Conservation (phyloP, 2,329 filamentous ascomycete species). For the Ophiocordyceps sinensis region DNA sequence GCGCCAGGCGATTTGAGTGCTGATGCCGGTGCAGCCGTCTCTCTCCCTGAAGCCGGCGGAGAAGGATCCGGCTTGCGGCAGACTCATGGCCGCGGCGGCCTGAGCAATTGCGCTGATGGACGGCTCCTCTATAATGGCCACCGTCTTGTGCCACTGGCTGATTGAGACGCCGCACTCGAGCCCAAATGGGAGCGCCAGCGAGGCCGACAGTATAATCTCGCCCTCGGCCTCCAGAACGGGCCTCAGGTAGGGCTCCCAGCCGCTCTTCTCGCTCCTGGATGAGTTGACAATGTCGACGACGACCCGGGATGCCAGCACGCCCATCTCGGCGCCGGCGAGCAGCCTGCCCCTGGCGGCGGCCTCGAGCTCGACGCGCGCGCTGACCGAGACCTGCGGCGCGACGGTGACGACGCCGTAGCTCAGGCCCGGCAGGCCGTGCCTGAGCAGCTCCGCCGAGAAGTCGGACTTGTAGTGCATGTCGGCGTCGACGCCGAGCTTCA, state of each 20-base stretch:
- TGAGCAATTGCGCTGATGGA: slow-evolving; percentile 11
- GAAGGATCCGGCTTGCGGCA: slow-evolving; percentile 3
- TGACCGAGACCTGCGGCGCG: slow-evolving; percentile 11
- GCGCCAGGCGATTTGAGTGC: slow-evolving; percentile 12
- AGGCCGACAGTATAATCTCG: slow-evolving; percentile 10
- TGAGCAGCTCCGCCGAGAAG: slow-evolving; percentile 9
- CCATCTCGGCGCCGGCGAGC: slow-evolving; percentile 16
- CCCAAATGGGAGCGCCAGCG: slow-evolving; percentile 14
- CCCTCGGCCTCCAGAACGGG: slow-evolving; percentile 14
- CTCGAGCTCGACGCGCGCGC: slow-evolving; percentile 8
- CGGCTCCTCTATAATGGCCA: slow-evolving; percentile 13
- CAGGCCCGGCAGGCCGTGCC: slow-evolving; percentile 11
- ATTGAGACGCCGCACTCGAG: slow-evolving; percentile 12
- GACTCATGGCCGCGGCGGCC: slow-evolving; percentile 5
- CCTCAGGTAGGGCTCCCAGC: slow-evolving; percentile 14
- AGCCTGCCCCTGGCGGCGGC: slow-evolving; percentile 11
- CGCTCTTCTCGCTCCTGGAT: slow-evolving; percentile 5
- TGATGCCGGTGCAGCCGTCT: slow-evolving; percentile 12
- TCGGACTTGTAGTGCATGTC: slow-evolving; percentile 7
- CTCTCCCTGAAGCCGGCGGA: slow-evolving; percentile 7
- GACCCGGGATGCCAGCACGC: slow-evolving; percentile 10
- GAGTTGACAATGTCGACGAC: slow-evolving; percentile 11
- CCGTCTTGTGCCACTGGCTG: slow-evolving; percentile 6
- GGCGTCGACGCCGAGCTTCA: slow-evolving; percentile 18
- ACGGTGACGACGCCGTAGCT: slow-evolving; percentile 12